A percentile compares a stretch with the other conserved stretches of the same genome.
phyloP scores from a whole-genome alignment of 2,329 filamentous ascomycete genomes.

The Penicillium sp. region DNA sequence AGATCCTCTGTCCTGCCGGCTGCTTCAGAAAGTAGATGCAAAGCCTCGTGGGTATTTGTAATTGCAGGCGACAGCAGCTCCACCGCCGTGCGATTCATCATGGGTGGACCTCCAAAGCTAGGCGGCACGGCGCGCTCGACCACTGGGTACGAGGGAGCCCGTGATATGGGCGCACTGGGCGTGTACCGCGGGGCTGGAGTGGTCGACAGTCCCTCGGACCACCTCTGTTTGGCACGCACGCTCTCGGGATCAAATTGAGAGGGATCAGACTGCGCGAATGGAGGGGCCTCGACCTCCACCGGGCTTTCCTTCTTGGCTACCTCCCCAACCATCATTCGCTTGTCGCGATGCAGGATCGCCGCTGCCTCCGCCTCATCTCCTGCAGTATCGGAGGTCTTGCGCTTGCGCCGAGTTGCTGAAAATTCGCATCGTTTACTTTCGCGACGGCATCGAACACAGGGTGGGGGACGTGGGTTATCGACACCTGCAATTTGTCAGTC shows the following conservation, averaged over 20 bases:
- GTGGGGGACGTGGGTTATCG: conserved; percentile 89
- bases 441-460: conserved; percentile 86
- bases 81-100: conserved; percentile 58
- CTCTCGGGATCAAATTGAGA: conserved; percentile 25
- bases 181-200: conserved; percentile 27
- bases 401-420: conserved; percentile 87
- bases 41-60: conserved; percentile 86
- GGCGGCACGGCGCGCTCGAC: conserved; percentile 24
- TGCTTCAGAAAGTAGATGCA: conserved; percentile 87
- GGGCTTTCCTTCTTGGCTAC: conserved; percentile 31
- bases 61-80: conserved; percentile 64
- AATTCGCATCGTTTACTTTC: conserved; percentile 98
- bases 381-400: conserved; percentile 61
- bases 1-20: conserved; percentile 54
- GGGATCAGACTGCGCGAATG: conserved; percentile 28
- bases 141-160: conserved; percentile 26
- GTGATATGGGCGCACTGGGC: conserved; percentile 24
- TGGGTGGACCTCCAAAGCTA: conserved; percentile 50
- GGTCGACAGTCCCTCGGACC: conserved; percentile 30
- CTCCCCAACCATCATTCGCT: conserved; percentile 53
- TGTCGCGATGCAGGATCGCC: conserved; percentile 42
- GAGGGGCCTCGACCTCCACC: conserved; percentile 25
- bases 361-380: conserved; percentile 42
- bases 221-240: conserved; percentile 28
- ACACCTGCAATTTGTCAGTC: conserved; percentile 50